phyloP scores from a whole-genome alignment of 139 green algal genomes.

The Dunaliella primolecta region DNA sequence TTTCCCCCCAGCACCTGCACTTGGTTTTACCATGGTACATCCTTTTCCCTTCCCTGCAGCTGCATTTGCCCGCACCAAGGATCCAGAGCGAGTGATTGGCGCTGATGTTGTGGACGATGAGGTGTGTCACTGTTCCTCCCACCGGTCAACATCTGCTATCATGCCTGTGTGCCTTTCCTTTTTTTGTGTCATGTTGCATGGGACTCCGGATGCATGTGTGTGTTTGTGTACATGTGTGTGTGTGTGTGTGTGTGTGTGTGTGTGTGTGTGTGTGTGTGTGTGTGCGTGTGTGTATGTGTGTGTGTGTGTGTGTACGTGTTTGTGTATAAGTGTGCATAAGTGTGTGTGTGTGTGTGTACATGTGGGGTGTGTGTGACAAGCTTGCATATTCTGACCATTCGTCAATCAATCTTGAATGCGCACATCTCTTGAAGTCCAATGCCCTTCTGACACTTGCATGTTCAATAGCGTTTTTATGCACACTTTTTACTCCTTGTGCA shows the following conservation, averaged over 20 bases:
- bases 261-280: conserved; percentile 4
- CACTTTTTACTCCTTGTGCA: too few relatives aligned
- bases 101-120: conserved; percentile 50
- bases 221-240: background rate
- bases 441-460: too few relatives aligned
- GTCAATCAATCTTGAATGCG: background rate
- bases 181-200: too few relatives aligned
- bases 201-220: background rate
- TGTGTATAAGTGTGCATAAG: background rate
- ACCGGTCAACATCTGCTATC: too few relatives aligned
- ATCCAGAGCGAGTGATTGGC: conserved; percentile 48
- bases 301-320: background rate
- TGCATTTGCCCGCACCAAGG: conserved; percentile 47
- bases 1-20: too few relatives aligned
- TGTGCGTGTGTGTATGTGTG: conserved; percentile 4
- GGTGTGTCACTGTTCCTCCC: too few relatives aligned
- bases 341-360: background rate
- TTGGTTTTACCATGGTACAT: too few relatives aligned
- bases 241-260: background rate
- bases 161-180: too few relatives aligned
- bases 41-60: too few relatives aligned
- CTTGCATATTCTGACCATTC: background rate
- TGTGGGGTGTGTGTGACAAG: too few relatives aligned
- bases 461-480: too few relatives aligned
- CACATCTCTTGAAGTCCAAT: too few relatives aligned